phyloP scores from a whole-genome alignment of 129 eudicot species.

The Flaveria ramosissima region DNA sequence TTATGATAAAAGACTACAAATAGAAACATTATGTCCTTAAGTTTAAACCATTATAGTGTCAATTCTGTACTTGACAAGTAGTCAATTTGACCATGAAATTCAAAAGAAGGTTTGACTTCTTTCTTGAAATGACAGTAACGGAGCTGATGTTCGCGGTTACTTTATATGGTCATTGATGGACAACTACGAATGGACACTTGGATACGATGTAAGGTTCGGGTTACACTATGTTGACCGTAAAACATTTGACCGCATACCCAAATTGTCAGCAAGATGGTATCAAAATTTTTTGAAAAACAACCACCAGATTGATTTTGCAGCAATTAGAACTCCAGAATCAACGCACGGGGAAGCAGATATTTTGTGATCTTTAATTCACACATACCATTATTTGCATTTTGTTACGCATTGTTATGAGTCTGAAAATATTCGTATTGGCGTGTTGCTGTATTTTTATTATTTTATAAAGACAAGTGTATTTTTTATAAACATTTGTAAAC shows the following conservation, averaged over 20 bases:
- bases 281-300: conserved; percentile 53
- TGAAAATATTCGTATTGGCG: background rate
- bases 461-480: background rate
- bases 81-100: conserved; percentile 21
- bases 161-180: conserved; percentile 80
- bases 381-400: background rate
- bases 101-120: conserved; percentile 7
- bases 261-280: conserved; percentile 74
- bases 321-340: conserved; percentile 7
- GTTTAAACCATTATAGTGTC: background rate
- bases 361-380: conserved; percentile 11
- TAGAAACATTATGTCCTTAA: background rate
- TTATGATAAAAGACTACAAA: background rate
- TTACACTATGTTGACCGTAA: conserved; percentile 55
- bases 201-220: conserved; percentile 58
- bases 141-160: conserved; percentile 90
- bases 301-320: conserved; percentile 27
- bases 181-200: conserved; percentile 66
- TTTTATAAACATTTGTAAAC: background rate
- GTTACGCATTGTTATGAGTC: background rate
- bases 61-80: conserved; percentile 12
- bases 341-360: conserved; percentile 21
- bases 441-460: background rate
- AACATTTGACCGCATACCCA: conserved; percentile 63
- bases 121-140: conserved; percentile 46